phyloP scores from a whole-genome alignment of 345 rosid species.

The Crucihimalaya himalaica region DNA sequence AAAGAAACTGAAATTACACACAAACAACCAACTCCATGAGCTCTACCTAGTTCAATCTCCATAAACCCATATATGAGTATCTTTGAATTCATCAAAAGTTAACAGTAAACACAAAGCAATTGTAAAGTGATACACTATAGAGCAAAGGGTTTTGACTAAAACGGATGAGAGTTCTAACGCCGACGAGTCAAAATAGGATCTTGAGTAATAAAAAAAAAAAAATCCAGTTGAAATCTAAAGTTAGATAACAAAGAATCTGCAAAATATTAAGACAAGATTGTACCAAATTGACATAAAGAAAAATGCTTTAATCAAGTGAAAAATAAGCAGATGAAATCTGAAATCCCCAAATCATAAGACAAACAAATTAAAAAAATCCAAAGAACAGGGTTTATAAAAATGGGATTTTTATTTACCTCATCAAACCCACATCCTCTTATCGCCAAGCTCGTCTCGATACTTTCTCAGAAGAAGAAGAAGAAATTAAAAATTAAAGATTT shows the following conservation, averaged over 20 bases:
- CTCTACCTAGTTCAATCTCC: slow-evolving; percentile 2
- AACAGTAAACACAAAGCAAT: neutral
- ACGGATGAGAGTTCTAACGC: slow-evolving; percentile 19
- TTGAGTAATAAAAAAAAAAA: neutral
- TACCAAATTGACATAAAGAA: slow-evolving; percentile 11
- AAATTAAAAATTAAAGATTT: neutral
- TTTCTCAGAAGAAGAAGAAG: slow-evolving; percentile 21
- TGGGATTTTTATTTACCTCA: slow-evolving; percentile 39
- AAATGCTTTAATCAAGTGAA: slow-evolving; percentile 17
- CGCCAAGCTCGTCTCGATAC: slow-evolving; percentile 35
- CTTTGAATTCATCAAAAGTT: slow-evolving; percentile 23
- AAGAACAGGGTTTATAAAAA: neutral
- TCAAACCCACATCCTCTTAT: slow-evolving; percentile 44
- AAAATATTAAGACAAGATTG: slow-evolving; percentile 13
- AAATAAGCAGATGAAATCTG: slow-evolving; percentile 15
- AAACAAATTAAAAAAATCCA: neutral
- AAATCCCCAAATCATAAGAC: slow-evolving; percentile 30
- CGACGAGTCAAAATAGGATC: slow-evolving; percentile 40
- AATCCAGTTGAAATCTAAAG: slow-evolving; percentile 34
- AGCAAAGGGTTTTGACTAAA: slow-evolving; percentile 28
- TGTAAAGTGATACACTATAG: slow-evolving; percentile 5
- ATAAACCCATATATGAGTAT: slow-evolving; percentile 15
- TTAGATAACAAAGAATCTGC: slow-evolving; percentile 36
- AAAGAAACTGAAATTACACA: slow-evolving; percentile 1
- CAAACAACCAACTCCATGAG: slow-evolving; percentile 3